Base-by-base conservation (phyloP, 805 yeast species). In the Saccharomycopsis fibuligera region DNA sequence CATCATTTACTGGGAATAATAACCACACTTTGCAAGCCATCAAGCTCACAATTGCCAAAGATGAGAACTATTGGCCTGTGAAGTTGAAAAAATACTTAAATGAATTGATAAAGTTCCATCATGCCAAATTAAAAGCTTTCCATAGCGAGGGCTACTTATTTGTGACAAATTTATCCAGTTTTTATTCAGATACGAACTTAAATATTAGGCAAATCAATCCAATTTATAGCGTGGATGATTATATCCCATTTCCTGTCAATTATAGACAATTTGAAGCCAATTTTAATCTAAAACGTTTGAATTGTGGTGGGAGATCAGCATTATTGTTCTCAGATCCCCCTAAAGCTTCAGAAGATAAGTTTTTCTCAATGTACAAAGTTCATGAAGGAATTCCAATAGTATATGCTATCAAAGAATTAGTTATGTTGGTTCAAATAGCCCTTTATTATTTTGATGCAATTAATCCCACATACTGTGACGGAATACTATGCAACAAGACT, bases 251-350 rank as follows among this genome's bases (percentile, higher is more conserved):
- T 9, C 55, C 55, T 3, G n/a, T 16, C 22, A 47, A 46, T 35
- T 53, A 53, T 36, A 21, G 16, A 17, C 47, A 50, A 40, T 91
- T 86, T 60, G 74, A 76, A 44, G 78, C 86, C 8, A 90, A 89
- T 60, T 81, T 86, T 47, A 81, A 89, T 64, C 67, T 93, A 57
- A 78, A 84, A 55, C 76, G 86, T 57, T 62, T 89, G 45, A 79
- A 81, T 21, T 91, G 98, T 64, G 84, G 88, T 46, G 95, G 97
- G 8, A 70, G 99, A 51, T 80, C 96, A 0, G 83, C 89, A 0
- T 70, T 89, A 41, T 65, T 88, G 30, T 70, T 86, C 10, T 72
- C 81, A n/a, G 70, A 71, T 27, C 87, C 96, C 0, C 68, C 95
- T 0, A 86, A 79, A 57, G 85, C 96, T 0, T 76, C 82, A 5